A percentile compares a stretch with the other conserved stretches of the same genome.
These are phyloP conservation scores for Akanthomyces uredinophilus DNA, from an alignment of 2,329 filamentous ascomycete genomes.

Conservation along the genomic window DNA sequence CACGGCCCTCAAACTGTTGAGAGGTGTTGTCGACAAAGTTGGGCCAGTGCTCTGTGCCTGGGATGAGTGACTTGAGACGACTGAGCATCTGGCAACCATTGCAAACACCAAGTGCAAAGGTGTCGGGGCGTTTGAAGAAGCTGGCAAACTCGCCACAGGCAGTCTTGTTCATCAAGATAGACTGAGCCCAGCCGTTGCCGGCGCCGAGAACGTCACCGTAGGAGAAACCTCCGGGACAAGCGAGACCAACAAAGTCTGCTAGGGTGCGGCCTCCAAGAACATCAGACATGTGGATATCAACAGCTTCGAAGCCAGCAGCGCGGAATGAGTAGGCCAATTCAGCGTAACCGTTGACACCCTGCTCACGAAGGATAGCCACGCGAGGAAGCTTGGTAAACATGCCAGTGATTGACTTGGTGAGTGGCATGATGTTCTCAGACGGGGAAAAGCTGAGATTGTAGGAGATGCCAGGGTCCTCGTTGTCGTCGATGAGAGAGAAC, in stretches of 20 bases:
- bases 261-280: conserved; percentile 76
- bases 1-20: conserved; percentile 85
- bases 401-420: conserved; percentile 40
- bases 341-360: conserved; percentile 92
- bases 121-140: conserved; percentile 86
- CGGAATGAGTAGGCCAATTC: conserved; percentile 98
- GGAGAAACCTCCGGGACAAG: conserved; percentile 94
- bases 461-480: conserved; percentile 73
- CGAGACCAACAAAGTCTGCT: conserved; percentile 77
- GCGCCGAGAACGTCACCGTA: conserved; percentile 84
- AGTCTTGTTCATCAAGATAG: conserved; percentile 78
- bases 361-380: conserved; percentile 90
- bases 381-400: conserved; percentile 58
- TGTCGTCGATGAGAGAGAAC: conserved; percentile 67
- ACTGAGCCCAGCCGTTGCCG: conserved; percentile 95
- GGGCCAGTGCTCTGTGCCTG: conserved; percentile 78
- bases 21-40: conserved; percentile 79
- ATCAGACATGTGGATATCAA: conserved; percentile 97
- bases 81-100: conserved; percentile 97
- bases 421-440: conserved; percentile 67
- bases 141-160: conserved; percentile 69
- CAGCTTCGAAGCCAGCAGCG: conserved; percentile 80
- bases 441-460: conserved; percentile 81
- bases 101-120: conserved; percentile 90
- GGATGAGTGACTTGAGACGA: conserved; percentile 72